Evolutionary conservation across 2,329 filamentous ascomycete species (phyloP), one percentile per base, ranked within the genome.

Genomic region (Blumeriella jaapii): DNA sequence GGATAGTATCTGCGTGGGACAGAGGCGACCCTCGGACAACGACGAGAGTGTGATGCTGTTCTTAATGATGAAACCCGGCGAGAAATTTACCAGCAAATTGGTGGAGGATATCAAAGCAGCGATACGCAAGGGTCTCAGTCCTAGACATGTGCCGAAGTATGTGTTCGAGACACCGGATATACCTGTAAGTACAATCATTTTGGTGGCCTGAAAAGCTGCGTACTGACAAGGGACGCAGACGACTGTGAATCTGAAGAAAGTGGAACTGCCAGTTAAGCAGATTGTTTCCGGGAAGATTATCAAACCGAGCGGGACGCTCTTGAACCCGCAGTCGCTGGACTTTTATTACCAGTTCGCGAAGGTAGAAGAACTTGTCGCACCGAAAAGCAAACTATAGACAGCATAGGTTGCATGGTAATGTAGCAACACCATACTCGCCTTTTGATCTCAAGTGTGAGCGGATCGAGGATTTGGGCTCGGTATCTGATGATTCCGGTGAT

Each of bases 161-260:
- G 67, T 91, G 13, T 89, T 89, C 55, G 75, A 85, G 61, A 83
- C 81, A 5, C 77, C 76, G 12, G 83, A 82, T 47, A 86, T 91
- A 53, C 84, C 83, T 41, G 80, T 83, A 58, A 61, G 77, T 67
- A 16, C 6, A 3, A 6, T 11, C 5, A 28, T 9, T 19, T 25
- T 20, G 2, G 12, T 18, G 4, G 20, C 6, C 20, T 22, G 6
- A 6, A 6, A 11, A 22, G 6, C 20, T 22, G 6, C 11, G 11
- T 36, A 27, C 34, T 41, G 20, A 36, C 26, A 15, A 12, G 13
- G 19, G 31, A 28, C 7, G 15, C n/a, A 85, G 75, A 82, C 77
- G 0, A 91, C 83, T 0, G 75, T 91, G 43, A 91, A 89, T 53
- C 59, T 83, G 31, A 91, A 91, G 56, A 91, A 91, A 57, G 83